Evolutionary conservation across 2,329 filamentous ascomycete genomes (phyloP).

Genomic region (Nemania abortiva): DNA sequence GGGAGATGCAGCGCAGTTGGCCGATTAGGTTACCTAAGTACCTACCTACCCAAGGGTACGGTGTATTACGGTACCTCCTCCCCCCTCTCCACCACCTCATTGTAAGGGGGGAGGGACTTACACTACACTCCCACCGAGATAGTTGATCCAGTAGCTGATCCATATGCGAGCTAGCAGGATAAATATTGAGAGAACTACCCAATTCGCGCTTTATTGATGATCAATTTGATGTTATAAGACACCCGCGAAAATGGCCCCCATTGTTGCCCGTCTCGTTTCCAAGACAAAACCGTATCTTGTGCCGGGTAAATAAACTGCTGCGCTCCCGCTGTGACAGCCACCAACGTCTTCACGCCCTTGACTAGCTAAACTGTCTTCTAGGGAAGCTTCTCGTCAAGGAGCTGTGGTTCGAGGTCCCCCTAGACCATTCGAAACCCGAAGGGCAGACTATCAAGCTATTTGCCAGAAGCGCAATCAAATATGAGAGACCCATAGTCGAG

Average conservation of each 20-base stretch:
- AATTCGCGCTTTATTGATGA: not conserved
- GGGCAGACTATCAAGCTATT: slow-evolving; percentile 78
- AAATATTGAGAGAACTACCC: not conserved
- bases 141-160: not conserved
- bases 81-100: not conserved
- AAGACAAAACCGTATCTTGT: slow-evolving; percentile 58
- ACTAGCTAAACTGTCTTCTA: slow-evolving; percentile 51
- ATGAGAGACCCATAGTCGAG: slow-evolving; percentile 70
- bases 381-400: slow-evolving; percentile 83
- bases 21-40: not conserved
- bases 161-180: not conserved
- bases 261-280: slow-evolving; percentile 50
- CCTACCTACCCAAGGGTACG: not conserved
- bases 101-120: not conserved
- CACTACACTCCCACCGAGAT: not conserved
- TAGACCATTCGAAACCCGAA: slow-evolving; percentile 76
- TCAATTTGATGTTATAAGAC: not conserved
- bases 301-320: slow-evolving; percentile 47
- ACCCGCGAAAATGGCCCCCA: slow-evolving; percentile 40
- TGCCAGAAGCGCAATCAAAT: slow-evolving; percentile 76
- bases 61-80: not conserved
- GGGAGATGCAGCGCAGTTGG: not conserved
- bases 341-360: slow-evolving; percentile 1
- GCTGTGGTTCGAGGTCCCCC: slow-evolving; percentile 86
- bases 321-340: not conserved